Evolutionary conservation across 148 eudicot species (phyloP).

Genomic region (Pharnaceum exiguum): DNA sequence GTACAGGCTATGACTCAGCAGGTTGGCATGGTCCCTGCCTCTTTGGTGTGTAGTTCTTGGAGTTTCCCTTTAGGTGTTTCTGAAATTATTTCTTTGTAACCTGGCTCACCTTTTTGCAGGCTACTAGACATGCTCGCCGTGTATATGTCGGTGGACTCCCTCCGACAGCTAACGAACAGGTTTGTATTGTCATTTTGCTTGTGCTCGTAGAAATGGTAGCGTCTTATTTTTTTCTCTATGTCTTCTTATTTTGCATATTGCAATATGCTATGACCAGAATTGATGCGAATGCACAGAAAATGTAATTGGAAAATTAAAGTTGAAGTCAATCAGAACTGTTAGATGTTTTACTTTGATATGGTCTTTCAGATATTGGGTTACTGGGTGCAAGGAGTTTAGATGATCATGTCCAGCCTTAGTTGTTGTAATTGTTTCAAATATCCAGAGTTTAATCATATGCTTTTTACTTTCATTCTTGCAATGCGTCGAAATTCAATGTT

Average conservation of each 20-base stretch:
- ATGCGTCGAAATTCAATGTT: too few species aligned
- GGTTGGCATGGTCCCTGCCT: slow-evolving; percentile 31
- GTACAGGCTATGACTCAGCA: slow-evolving; percentile 99
- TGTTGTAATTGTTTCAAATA: too few species aligned
- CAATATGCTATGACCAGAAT: too few species aligned
- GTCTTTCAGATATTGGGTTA: too few species aligned
- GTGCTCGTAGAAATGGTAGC: neutral
- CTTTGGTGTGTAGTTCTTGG: neutral
- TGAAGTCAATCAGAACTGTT: too few species aligned
- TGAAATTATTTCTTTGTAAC: slow-evolving; percentile 2
- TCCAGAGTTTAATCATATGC: too few species aligned
- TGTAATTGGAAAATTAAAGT: too few species aligned
- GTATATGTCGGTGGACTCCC: slow-evolving; percentile 54
- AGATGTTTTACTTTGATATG: too few species aligned
- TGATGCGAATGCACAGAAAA: too few species aligned
- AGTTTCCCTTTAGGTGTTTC: neutral
- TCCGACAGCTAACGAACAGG: slow-evolving; percentile 53
- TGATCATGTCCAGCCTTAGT: too few species aligned
- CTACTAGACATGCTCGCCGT: slow-evolving; percentile 53
- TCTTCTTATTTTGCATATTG: slow-evolving; percentile 3
- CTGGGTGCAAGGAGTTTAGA: too few species aligned
- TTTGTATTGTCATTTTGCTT: slow-evolving; percentile 6
- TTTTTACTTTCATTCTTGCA: too few species aligned
- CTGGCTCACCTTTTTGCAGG: slow-evolving; percentile 23
- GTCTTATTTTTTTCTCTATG: neutral